Conservation (phyloP, 1,284 basidiomycete species). For the Ceratobasidium papillatum region DNA sequence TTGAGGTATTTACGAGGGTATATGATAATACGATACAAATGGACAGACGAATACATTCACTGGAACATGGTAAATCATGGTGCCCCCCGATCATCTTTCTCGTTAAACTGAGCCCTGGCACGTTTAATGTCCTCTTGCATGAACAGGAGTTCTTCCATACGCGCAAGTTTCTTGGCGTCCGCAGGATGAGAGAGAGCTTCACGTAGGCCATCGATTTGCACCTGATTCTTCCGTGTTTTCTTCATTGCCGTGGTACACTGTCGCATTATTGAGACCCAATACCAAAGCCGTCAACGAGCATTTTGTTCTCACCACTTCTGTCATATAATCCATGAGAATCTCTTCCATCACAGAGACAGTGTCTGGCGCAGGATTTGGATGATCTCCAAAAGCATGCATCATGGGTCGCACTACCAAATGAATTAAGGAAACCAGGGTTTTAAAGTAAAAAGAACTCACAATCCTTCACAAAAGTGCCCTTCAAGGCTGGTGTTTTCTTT, state of each 20-base stretch:
- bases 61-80: not conserved
- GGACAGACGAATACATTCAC: not conserved
- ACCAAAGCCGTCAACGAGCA: conserved; percentile 15
- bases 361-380: conserved; percentile 84
- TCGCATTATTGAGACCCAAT: conserved; percentile 26
- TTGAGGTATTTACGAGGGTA: not conserved
- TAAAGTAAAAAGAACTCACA: conserved; percentile 59
- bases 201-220: conserved; percentile 80
- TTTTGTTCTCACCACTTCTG: conserved; percentile 70
- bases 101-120: conserved; percentile 81
- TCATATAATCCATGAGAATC: conserved; percentile 90
- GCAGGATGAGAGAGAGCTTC: conserved; percentile 76
- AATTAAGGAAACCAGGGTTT: not conserved
- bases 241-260: conserved; percentile 77
- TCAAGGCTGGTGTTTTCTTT: conserved; percentile 67
- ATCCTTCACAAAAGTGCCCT: conserved; percentile 80
- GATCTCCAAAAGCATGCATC: conserved; percentile 97
- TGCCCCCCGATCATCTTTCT: conserved; percentile 56
- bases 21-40: not conserved
- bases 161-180: conserved; percentile 85
- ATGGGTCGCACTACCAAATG: conserved; percentile 73
- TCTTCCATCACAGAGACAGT: conserved; percentile 93
- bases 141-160: conserved; percentile 88
- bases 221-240: conserved; percentile 71
- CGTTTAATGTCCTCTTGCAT: conserved; percentile 93